Evolutionary conservation across 495 filamentous ascomycete species (phyloP), one percentile per base, ranked within the genome.

Genomic region (Geoglossum glabrum): DNA sequence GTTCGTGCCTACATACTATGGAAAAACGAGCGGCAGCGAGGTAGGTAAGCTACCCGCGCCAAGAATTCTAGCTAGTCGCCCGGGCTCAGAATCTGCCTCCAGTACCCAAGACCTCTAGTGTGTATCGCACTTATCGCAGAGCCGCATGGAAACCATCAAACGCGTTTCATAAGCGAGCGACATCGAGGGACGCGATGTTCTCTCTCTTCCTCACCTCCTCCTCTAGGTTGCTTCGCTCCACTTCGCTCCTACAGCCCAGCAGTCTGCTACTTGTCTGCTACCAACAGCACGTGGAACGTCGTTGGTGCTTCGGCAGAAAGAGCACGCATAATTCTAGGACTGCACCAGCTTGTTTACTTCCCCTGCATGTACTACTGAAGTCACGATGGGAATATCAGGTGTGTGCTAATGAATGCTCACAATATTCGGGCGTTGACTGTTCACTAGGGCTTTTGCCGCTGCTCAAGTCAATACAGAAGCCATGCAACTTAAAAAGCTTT

Each of bases 381-480:
- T 67, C 66, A 72, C 69, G 57, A 86, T 86, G 83, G 83, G 83
- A 65, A 85, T 86, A 62, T 77, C 81, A 77, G 83, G 82, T 83
- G 73, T 19, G 61, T 55, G 33, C 11, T 10, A 13, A 36, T 19
- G 54, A 6, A 52, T 3, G n/a, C 8, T 13, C 17, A 30, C 54
- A 6, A 56, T 27, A 23, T 23, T 30, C 40, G 10, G 30, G 30
- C n/a, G n/a, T n/a, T 58, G 51, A 60, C 64, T 28, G n/a, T n/a
- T 19, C 40, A 1, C 34, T 61, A 93, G 92, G 92, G 54, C 79
- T 99, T 33, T 79, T 97, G 36, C 86, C 87, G 51, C 75, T 95
- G 47, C 83, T 99, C 47, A 95, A 95, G 67, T 96, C 90, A 46
- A 96, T 99, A 51, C 92, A 97, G 51, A 87, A 86, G 64, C 85